These are phyloP conservation scores for Boletus rubroflammeus DNA, from an alignment of 768 basidiomycete species.

Conservation along the genomic window DNA sequence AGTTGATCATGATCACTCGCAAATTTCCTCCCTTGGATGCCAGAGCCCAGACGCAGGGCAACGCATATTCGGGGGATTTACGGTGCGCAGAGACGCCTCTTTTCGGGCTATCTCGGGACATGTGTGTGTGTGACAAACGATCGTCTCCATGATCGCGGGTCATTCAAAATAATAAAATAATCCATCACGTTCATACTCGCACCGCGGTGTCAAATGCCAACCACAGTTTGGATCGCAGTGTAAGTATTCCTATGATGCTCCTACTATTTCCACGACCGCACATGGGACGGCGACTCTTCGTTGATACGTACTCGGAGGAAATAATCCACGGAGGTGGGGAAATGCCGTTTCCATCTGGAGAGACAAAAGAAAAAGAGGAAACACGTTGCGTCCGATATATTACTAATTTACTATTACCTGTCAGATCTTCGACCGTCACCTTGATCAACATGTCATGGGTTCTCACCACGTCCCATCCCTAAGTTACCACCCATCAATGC, in stretches of 20 bases:
- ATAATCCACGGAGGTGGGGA: background rate
- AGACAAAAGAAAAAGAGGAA: background rate
- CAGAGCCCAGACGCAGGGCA: conserved; percentile 1
- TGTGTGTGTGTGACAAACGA: conserved; percentile 1
- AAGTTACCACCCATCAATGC: background rate
- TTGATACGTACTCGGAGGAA: conserved; percentile 12
- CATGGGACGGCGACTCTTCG: conserved; percentile 10
- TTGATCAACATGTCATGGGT: conserved; percentile 9
- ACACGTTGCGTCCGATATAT: conserved; percentile 19
- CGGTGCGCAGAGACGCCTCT: background rate
- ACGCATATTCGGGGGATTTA: conserved; percentile 11
- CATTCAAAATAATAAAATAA: conserved; percentile 6
- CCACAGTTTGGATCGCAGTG: conserved; percentile 8
- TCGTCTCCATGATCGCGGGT: conserved; percentile 10
- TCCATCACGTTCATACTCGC: conserved; percentile 3
- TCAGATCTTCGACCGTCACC: conserved; percentile 13
- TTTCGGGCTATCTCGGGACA: background rate
- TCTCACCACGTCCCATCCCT: conserved; percentile 5
- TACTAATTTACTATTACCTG: conserved; percentile 15
- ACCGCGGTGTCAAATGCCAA: conserved; percentile 5
- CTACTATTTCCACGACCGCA: background rate
- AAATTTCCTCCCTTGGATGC: background rate
- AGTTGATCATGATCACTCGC: background rate
- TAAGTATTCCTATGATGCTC: background rate
- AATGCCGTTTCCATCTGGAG: background rate